A percentile compares a stretch with the other conserved stretches of the same genome.
phyloP scores from a whole-genome alignment of 768 basidiomycete genomes.

The Boletus reticulatus region DNA sequence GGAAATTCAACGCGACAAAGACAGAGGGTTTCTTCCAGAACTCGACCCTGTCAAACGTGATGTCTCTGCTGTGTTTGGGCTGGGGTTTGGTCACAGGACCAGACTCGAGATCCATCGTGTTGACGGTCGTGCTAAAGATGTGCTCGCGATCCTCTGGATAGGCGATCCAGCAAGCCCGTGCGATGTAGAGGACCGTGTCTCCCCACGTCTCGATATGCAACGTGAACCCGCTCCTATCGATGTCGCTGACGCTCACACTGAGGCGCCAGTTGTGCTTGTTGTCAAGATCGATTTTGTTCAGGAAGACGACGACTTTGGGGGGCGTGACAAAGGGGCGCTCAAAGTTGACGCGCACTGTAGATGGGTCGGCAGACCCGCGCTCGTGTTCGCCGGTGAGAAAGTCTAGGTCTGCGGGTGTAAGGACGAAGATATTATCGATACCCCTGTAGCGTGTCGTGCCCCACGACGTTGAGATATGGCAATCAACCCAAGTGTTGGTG shows the following conservation, averaged over 20 bases:
- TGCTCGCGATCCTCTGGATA: conserved; percentile 19
- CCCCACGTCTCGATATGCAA: conserved; percentile 11
- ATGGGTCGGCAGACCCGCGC: not conserved
- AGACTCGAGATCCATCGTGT: conserved; percentile 1
- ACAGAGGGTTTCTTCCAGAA: conserved; percentile 13
- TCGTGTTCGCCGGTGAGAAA: conserved; percentile 13
- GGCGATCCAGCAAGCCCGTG: conserved; percentile 17
- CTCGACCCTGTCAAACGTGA: conserved; percentile 1
- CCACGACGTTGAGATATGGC: conserved; percentile 5
- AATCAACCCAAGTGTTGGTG: conserved; percentile 1
- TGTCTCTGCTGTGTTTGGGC: not conserved
- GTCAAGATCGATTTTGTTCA: not conserved
- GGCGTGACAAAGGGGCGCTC: not conserved
- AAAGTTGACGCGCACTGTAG: conserved; percentile 2
- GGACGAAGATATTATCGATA: not conserved
- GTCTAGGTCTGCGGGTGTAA: conserved; percentile 8
- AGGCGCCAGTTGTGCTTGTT: not conserved
- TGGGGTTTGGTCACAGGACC: not conserved
- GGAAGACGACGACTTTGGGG: not conserved
- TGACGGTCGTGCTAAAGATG: conserved; percentile 15
- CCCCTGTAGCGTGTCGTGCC: not conserved
- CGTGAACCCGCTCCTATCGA: conserved; percentile 15
- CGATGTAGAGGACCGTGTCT: conserved; percentile 2
- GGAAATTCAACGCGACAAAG: conserved; percentile 17
- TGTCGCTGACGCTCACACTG: not conserved